These are phyloP conservation scores for Chenopodium album DNA, from an alignment of 148 eudicot species.

Conservation along the genomic window DNA sequence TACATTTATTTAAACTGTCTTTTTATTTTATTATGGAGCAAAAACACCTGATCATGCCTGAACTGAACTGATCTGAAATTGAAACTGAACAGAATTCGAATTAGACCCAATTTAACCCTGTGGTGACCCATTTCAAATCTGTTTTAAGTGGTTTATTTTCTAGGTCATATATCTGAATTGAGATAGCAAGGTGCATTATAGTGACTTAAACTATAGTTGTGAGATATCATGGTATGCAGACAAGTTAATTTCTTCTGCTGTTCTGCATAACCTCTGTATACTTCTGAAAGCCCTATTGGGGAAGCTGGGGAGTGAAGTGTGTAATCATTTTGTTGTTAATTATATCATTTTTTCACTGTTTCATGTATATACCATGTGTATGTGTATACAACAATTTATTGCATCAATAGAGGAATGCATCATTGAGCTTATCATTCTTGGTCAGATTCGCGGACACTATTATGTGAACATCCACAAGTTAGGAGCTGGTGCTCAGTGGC, in stretches of 20 bases:
- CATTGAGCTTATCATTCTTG: not conserved
- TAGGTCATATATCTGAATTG: not conserved
- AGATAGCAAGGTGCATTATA: not conserved
- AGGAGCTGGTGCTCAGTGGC: constrained; percentile 83
- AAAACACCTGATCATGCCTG: not conserved
- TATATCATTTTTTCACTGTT: not conserved
- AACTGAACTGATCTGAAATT: not conserved
- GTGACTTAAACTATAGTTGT: too few relatives aligned
- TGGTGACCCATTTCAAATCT: not conserved
- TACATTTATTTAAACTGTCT: too few relatives aligned
- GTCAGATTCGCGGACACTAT: constrained; percentile 78
- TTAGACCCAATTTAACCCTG: not conserved
- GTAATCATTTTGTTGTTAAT: not conserved
- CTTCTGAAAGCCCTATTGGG: not conserved
- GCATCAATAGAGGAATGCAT: not conserved
- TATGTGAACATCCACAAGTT: constrained; percentile 52
- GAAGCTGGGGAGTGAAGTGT: not conserved
- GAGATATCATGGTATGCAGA: not conserved
- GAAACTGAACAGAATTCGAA: not conserved
- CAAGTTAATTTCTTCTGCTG: not conserved
- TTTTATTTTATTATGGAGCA: too few relatives aligned
- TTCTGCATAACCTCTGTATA: not conserved
- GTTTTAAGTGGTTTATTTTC: not conserved
- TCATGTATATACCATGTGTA: not conserved
- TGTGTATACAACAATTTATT: not conserved